A percentile compares a stretch with the other conserved stretches of the same genome.
Evolutionary conservation across 1,284 basidiomycete genomes (phyloP).

Genomic region (Tilletia caries): DNA sequence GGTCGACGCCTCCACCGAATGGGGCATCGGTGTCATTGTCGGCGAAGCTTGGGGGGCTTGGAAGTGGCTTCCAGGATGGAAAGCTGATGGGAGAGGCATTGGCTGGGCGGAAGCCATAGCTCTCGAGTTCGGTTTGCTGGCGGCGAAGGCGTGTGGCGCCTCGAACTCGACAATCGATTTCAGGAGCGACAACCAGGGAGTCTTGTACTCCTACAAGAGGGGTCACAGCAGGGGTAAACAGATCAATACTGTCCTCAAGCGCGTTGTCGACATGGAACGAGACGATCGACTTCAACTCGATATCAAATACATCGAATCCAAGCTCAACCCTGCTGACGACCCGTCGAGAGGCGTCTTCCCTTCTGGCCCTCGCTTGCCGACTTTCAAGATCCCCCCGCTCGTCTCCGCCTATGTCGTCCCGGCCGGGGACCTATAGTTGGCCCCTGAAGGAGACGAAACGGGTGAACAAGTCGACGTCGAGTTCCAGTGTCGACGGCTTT

Average conservation of each 20-base stretch:
- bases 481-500: too few relatives aligned
- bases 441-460: neutral
- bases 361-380: neutral
- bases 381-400: neutral
- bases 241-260: neutral
- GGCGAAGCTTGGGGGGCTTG: neutral
- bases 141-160: neutral
- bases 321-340: neutral
- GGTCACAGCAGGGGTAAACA: neutral
- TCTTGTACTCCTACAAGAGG: neutral
- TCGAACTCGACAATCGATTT: neutral
- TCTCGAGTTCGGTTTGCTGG: neutral
- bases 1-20: neutral
- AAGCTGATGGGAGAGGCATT: neutral
- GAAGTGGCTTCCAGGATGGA: neutral
- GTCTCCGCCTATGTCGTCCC: too few relatives aligned
- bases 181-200: neutral
- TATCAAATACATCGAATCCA: too few relatives aligned
- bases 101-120: neutral
- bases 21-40: neutral
- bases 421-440: too few relatives aligned
- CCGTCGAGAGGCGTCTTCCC: neutral
- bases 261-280: neutral
- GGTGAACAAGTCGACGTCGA: too few relatives aligned
- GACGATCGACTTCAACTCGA: too few relatives aligned